Base-by-base conservation (phyloP, 2,329 filamentous ascomycete species). In the Metarhizium album region DNA sequence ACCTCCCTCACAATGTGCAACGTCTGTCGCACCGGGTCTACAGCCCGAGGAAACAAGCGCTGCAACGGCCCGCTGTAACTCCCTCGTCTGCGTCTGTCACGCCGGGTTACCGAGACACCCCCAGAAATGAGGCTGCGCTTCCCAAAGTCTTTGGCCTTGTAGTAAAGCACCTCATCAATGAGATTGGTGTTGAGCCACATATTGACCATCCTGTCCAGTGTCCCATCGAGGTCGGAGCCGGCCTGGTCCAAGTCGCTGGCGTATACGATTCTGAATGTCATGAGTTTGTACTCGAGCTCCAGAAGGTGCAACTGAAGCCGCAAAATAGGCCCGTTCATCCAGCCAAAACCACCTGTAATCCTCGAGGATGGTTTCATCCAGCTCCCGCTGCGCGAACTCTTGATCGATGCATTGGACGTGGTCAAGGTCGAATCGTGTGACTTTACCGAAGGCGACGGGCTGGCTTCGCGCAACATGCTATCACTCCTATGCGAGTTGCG, bases 161-260 rank as follows among this genome's bases (percentile, higher is more conserved):
- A 61, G 51, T 60, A 61, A 49, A 52, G 58, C 9, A 63, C 60
- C 47, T 62, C 58, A 50, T 62, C 59, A 20, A 63, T 49, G 23
- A 62, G 52, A 50, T 63, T 63, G 23, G 61, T 63, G 42, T 48
- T 54, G 38, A 62, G 54, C 61, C 61, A 62, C 60, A 62, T 62
- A 54, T 51, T 53, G 40, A 60, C 55, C 57, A 62, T 59, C 35
- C 50, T 51, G 13, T 61, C 59, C 22, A 62, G 55, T 6, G 58
- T 61, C 42, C 45, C 47, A n/a, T 49, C 35, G 4, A 62, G 49
- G 38, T 60, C 53, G 13, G 57, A 57, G 11, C 50, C 47, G 4
- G 42, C 37, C 31, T 55, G 53, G 33, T 53, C 52, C 7, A 62
- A 49, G 54, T 61, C 60, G 54, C 61, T 63, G n/a, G 60, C 61